phyloP scores from a whole-genome alignment of 1,139 yeast genomes.

The Taphrina pruni region DNA sequence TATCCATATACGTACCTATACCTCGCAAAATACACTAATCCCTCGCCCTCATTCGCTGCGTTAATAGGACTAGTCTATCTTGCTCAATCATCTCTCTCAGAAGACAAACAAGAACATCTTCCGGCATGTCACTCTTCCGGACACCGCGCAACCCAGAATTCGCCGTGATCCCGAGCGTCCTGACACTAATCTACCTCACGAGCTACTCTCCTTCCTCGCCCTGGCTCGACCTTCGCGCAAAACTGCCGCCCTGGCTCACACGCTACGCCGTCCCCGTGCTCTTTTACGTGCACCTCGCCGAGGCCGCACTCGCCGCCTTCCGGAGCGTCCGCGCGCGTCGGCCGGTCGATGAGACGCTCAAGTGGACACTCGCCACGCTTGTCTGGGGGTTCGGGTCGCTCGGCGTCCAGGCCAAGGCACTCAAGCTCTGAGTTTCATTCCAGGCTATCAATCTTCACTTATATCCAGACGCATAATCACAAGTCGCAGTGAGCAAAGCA shows the following conservation, averaged over 20 bases:
- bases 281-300: slow-evolving; percentile 27
- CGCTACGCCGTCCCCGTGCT: slow-evolving; percentile 15
- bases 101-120: background rate
- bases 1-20: too few species aligned
- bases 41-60: too few species aligned
- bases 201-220: slow-evolving; percentile 12
- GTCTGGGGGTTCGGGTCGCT: slow-evolving; percentile 35
- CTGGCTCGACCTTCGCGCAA: slow-evolving; percentile 20
- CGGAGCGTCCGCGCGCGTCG: slow-evolving; percentile 24
- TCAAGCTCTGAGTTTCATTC: slow-evolving; percentile 4
- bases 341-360: slow-evolving; percentile 16
- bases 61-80: too few species aligned
- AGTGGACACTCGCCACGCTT: slow-evolving; percentile 26
- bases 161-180: slow-evolving; percentile 1
- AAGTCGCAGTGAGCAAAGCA: too few species aligned
- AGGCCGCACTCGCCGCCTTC: slow-evolving; percentile 24
- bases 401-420: slow-evolving; percentile 12
- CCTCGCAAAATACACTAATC: too few species aligned
- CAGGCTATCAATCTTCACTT: too few species aligned
- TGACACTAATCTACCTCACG: slow-evolving; percentile 17
- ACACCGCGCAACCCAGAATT: slow-evolving; percentile 15
- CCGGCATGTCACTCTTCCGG: slow-evolving; percentile 26
- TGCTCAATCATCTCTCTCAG: background rate
- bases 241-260: slow-evolving; percentile 28
- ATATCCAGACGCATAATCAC: too few species aligned